phyloP scores from a whole-genome alignment of 2,329 filamentous ascomycete species.

The Fusarium zealandicum region DNA sequence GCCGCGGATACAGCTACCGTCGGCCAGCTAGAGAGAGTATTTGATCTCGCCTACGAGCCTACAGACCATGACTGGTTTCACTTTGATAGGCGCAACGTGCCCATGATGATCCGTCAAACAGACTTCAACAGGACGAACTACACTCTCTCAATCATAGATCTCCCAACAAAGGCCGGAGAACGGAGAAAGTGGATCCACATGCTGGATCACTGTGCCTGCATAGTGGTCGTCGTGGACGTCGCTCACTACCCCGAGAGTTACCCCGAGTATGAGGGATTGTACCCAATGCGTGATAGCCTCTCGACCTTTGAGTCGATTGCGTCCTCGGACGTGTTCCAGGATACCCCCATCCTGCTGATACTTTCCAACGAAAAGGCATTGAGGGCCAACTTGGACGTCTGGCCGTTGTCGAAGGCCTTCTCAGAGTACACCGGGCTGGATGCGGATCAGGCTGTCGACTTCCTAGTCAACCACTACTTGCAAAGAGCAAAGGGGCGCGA shows the following conservation, averaged over 20 bases:
- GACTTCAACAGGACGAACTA: neutral
- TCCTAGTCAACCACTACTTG: neutral
- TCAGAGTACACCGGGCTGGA: neutral
- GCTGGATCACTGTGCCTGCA: neutral
- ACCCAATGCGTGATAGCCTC: neutral
- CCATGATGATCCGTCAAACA: neutral
- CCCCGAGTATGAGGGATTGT: neutral
- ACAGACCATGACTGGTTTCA: conserved; percentile 12
- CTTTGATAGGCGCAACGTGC: neutral
- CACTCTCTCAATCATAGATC: neutral
- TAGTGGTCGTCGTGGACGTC: neutral
- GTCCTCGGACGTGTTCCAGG: neutral
- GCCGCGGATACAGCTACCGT: neutral
- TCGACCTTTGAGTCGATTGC: neutral
- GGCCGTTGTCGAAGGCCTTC: neutral
- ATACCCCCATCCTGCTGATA: neutral
- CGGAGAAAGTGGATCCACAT: conserved; percentile 2
- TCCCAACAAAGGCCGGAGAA: neutral
- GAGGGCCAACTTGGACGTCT: neutral
- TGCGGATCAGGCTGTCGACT: neutral
- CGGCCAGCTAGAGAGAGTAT: neutral
- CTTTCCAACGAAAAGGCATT: neutral
- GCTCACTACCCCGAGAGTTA: neutral
- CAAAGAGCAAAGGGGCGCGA: neutral
- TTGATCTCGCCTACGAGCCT: neutral